phyloP scores from a whole-genome alignment of 1,284 basidiomycete species.

The Uromyces viciae-fabae region DNA sequence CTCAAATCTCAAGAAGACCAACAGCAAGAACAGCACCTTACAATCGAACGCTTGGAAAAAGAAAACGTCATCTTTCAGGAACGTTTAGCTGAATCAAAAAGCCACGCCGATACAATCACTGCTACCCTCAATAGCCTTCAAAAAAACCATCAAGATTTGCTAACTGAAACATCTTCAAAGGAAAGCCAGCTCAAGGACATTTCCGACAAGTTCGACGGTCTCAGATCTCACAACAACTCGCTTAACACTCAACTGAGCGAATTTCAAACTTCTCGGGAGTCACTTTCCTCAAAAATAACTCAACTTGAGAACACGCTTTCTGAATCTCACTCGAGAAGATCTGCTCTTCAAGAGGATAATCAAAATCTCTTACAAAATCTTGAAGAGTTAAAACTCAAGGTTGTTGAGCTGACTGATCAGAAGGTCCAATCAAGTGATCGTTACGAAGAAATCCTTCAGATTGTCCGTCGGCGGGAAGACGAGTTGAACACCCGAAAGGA shows the following conservation, averaged over 20 bases:
- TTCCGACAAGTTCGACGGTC: conserved; percentile 8
- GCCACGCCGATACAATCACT: not conserved
- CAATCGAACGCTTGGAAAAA: conserved; percentile 9
- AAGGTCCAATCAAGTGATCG: conserved; percentile 32
- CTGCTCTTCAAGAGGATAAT: conserved; percentile 37
- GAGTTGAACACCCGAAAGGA: conserved; percentile 18
- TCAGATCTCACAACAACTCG: conserved; percentile 17
- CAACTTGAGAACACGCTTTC: conserved; percentile 23
- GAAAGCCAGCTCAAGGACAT: conserved; percentile 15
- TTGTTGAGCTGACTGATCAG: conserved; percentile 24
- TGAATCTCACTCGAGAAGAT: conserved; percentile 13
- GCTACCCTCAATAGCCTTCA: conserved; percentile 25
- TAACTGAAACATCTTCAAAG: not conserved
- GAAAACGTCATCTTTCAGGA: conserved; percentile 1
- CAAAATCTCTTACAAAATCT: conserved; percentile 39
- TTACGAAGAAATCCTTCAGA: conserved; percentile 27
- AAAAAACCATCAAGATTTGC: conserved; percentile 16
- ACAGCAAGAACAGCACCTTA: conserved; percentile 1
- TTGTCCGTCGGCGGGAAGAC: conserved; percentile 34
- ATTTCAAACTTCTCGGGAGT: conserved; percentile 14
- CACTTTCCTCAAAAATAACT: conserved; percentile 3
- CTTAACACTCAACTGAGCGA: conserved; percentile 28
- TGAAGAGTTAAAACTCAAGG: conserved; percentile 25
- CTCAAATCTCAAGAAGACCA: conserved; percentile 26
- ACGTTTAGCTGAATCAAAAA: not conserved